Evolutionary conservation across 345 rosid species (phyloP), one percentile per base, ranked within the genome.

Genomic region (Eucalyptus erythrocorys): DNA sequence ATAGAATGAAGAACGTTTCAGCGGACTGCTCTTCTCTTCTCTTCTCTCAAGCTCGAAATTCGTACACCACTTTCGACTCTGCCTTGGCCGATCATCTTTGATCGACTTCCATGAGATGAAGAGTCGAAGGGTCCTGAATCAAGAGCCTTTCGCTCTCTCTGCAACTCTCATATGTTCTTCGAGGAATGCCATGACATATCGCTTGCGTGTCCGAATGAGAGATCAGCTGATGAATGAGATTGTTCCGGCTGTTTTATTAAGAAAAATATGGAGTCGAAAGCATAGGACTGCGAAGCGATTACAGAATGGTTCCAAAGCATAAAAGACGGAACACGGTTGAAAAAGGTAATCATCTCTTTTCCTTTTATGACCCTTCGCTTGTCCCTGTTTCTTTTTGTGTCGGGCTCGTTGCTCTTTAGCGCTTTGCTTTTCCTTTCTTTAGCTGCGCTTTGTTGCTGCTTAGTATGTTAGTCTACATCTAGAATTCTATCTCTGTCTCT

Each of bases 11-110:
- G 80, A 68, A 34, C 40, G 43, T 34, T 34, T 34, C 4, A 10
- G 43, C 0, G 0, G 43, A 26, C 4, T 32, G 11, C 40, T 66
- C 76, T 24, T 57, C 64, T 57, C 14, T n/a, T 16, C 10, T 64
- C 21, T 64, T 14, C 43, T 17, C 43, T 34, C 42, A 17, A 68
- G 22, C 12, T 32, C 17, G 80, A 68, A 68, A n/a, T 17, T 17
- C 76, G 8, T n/a, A 66, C 40, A 13, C 42, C 80, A 32, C 42
- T 68, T 3, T 8, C 22, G 12, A 68, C 42, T 68, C 21, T 34
- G 80, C 80, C 21, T 68, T 1, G 80, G 43, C 43, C 7, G 6
- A 34, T 34, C 43, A 34, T 68, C 43, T 68, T 68, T 19, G 2
- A 68, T 34, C 24, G 42, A 17, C 42, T 32, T 34, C 42, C 19